Conservation (phyloP, 345 rosid species). For the Linum usitatissimum region DNA sequence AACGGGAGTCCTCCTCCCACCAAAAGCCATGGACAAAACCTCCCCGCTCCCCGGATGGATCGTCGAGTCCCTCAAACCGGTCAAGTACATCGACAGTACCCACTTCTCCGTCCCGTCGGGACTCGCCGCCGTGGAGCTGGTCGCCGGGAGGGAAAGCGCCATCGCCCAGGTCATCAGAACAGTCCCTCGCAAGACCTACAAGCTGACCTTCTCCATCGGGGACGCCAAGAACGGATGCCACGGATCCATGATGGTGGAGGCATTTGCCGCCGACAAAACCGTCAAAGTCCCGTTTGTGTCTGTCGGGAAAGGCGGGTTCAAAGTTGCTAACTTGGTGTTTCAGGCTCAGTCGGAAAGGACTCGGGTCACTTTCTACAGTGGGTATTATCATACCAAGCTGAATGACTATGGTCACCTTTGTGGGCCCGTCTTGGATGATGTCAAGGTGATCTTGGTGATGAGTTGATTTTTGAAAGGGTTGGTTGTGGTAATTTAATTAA, state of each 20-base stretch:
- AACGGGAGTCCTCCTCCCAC: slow-evolving; percentile 66
- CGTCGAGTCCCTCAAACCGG: slow-evolving; percentile 71
- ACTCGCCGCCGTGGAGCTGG: slow-evolving; percentile 44
- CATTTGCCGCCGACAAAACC: slow-evolving; percentile 43
- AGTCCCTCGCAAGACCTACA: slow-evolving; percentile 30
- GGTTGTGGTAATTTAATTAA: not conserved
- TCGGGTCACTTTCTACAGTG: slow-evolving; percentile 60
- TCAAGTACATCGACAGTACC: slow-evolving; percentile 53
- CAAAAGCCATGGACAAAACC: slow-evolving; percentile 34
- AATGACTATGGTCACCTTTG: slow-evolving; percentile 71
- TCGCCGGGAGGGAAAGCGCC: slow-evolving; percentile 79
- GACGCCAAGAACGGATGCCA: slow-evolving; percentile 73
- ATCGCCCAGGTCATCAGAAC: slow-evolving; percentile 72
- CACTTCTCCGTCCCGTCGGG: slow-evolving; percentile 67
- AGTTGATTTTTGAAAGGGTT: not conserved
- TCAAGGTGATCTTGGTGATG: slow-evolving; percentile 20
- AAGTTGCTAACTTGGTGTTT: slow-evolving; percentile 37
- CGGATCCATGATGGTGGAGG: slow-evolving; percentile 76
- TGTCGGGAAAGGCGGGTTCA: slow-evolving; percentile 41
- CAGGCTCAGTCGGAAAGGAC: slow-evolving; percentile 38
- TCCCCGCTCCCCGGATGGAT: slow-evolving; percentile 91
- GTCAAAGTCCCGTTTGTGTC: slow-evolving; percentile 37
- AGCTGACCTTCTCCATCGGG: slow-evolving; percentile 46
- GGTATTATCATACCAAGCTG: slow-evolving; percentile 59
- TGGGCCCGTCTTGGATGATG: slow-evolving; percentile 77